These are phyloP conservation scores for Penicillium goetzii DNA, from an alignment of 495 filamentous ascomycete genomes.

Conservation along the genomic window DNA sequence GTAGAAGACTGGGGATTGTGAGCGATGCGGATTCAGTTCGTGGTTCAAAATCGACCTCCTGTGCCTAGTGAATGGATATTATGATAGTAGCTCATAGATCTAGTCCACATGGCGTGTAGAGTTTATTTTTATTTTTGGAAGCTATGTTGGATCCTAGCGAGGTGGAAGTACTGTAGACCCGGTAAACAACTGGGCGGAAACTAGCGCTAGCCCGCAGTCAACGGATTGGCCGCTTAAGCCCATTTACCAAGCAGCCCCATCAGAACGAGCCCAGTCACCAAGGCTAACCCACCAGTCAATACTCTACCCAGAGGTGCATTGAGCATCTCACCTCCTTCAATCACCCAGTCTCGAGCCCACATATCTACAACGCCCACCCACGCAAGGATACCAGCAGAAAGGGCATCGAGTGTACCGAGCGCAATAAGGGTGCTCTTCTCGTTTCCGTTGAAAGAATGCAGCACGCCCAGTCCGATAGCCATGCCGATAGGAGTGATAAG, in stretches of 20 bases:
- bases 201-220: background rate
- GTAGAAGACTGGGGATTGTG: background rate
- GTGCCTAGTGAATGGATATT: background rate
- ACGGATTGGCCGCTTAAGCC: constrained; percentile 32
- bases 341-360: constrained; percentile 51
- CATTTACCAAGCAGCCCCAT: constrained; percentile 53
- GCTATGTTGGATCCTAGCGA: background rate
- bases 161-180: background rate
- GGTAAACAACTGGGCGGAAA: background rate
- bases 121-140: constrained; percentile 11
- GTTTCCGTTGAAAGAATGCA: constrained; percentile 46
- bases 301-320: constrained; percentile 39
- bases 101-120: constrained; percentile 5
- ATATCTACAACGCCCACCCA: constrained; percentile 53
- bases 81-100: background rate
- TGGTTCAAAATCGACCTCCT: background rate
- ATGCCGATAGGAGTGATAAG: constrained; percentile 51
- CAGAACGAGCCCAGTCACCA: constrained; percentile 42
- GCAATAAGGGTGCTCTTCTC: constrained; percentile 43
- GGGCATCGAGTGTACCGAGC: constrained; percentile 47
- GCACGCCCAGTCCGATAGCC: constrained; percentile 49
- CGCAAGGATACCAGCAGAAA: constrained; percentile 51
- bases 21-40: background rate
- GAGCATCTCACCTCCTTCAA: constrained; percentile 45
- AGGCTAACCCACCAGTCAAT: constrained; percentile 37